Conservation (phyloP, 805 yeast genomes). For the Hanseniaspora lindneri region DNA sequence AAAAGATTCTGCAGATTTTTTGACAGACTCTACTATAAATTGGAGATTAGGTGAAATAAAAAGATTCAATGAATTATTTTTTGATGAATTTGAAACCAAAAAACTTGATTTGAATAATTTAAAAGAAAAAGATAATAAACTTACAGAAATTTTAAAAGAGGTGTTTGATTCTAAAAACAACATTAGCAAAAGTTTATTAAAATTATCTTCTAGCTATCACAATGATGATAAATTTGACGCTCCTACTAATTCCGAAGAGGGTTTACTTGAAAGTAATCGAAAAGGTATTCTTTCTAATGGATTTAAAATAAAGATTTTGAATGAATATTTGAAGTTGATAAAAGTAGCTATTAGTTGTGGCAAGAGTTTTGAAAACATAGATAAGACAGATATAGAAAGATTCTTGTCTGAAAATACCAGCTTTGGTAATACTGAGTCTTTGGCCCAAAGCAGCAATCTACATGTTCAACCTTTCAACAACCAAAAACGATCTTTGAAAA, state of each 20-base stretch:
- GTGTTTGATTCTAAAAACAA: background rate
- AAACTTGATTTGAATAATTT: background rate
- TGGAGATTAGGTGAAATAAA: slow-evolving; percentile 29
- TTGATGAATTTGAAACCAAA: background rate
- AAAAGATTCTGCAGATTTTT: slow-evolving; percentile 22
- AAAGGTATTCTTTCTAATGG: background rate
- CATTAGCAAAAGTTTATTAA: background rate
- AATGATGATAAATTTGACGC: background rate
- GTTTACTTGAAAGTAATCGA: background rate
- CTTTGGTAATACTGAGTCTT: background rate
- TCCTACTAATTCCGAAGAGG: slow-evolving; percentile 1
- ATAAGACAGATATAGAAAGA: background rate
- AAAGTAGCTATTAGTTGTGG: background rate
- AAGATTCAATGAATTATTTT: background rate
- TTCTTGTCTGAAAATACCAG: background rate
- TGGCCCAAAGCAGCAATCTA: background rate
- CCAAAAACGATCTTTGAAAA: background rate
- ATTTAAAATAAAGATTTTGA: background rate
- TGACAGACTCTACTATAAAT: slow-evolving; percentile 26
- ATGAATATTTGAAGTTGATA: background rate
- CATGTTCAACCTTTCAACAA: background rate
- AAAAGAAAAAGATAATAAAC: background rate
- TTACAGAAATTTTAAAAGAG: background rate
- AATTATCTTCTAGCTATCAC: background rate
- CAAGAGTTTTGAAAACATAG: background rate